These are phyloP conservation scores for Pleurotus citrinopileatus DNA, from an alignment of 768 basidiomycete species.

Conservation along the genomic window DNA sequence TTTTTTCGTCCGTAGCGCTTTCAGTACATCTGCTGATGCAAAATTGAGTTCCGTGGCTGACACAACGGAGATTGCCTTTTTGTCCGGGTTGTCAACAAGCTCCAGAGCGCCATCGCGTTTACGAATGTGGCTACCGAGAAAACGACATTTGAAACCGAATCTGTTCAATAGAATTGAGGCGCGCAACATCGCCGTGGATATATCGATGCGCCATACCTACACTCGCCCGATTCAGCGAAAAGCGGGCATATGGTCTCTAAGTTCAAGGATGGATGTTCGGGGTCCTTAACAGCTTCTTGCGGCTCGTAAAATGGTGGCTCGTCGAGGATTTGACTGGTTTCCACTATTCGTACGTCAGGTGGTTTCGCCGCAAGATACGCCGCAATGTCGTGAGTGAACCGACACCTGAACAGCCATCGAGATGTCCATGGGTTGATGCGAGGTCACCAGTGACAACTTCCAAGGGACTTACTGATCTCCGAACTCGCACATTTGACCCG, in stretches of 20 bases:
- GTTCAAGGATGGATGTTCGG: slow-evolving; percentile 39
- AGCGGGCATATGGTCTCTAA: slow-evolving; percentile 58
- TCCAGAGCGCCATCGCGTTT: slow-evolving; percentile 40
- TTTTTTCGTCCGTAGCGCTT: slow-evolving; percentile 64
- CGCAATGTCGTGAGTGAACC: slow-evolving; percentile 73
- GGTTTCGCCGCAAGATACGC: slow-evolving; percentile 78
- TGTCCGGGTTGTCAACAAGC: slow-evolving; percentile 55
- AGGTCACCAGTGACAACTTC: too few species aligned
- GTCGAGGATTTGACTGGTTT: slow-evolving; percentile 36
- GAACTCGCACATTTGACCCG: slow-evolving; percentile 66
- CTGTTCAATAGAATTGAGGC: slow-evolving; percentile 20
- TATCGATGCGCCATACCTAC: slow-evolving; percentile 39
- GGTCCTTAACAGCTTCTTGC: slow-evolving; percentile 6
- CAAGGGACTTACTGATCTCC: slow-evolving; percentile 63
- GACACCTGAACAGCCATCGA: slow-evolving; percentile 49
- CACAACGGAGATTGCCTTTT: slow-evolving; percentile 44
- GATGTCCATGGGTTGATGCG: not conserved
- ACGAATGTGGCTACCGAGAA: slow-evolving; percentile 73
- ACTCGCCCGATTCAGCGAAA: slow-evolving; percentile 67
- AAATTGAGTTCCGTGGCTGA: slow-evolving; percentile 69
- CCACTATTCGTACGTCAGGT: slow-evolving; percentile 63
- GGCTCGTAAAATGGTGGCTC: slow-evolving; percentile 48
- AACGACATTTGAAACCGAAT: slow-evolving; percentile 89
- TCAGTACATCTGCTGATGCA: slow-evolving; percentile 52
- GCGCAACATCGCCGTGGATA: not conserved